phyloP scores from a whole-genome alignment of 306 rosid species.

The Cicer bijugum region DNA sequence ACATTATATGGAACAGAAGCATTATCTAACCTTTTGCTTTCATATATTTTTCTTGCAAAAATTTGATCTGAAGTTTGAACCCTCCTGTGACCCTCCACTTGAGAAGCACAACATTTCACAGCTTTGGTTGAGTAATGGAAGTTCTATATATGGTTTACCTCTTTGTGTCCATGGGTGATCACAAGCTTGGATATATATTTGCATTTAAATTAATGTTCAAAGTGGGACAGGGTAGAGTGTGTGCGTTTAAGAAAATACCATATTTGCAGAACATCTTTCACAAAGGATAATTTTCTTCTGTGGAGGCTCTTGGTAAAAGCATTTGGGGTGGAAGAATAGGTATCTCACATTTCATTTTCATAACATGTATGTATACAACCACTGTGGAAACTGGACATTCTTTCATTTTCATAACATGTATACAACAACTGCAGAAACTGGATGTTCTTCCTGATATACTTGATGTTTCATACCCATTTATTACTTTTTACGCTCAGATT shows the following conservation, averaged over 20 bases:
- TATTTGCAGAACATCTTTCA: constrained; percentile 16
- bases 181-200: constrained; percentile 4
- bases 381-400: background rate
- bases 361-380: background rate
- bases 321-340: constrained; percentile 2
- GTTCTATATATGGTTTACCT: constrained; percentile 14
- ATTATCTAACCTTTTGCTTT: constrained; percentile 42
- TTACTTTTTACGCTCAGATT: background rate
- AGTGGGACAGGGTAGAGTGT: constrained; percentile 1
- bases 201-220: background rate
- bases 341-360: background rate
- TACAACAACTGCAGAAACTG: constrained; percentile 8
- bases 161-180: background rate
- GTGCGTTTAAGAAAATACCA: background rate
- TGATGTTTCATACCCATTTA: background rate
- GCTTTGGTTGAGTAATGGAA: constrained; percentile 24
- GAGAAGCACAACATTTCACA: constrained; percentile 37
- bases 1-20: constrained; percentile 39
- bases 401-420: background rate
- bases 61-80: constrained; percentile 8
- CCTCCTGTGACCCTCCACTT: background rate
- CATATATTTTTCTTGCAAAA: constrained; percentile 31
- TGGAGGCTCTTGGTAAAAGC: constrained; percentile 1
- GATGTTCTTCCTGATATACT: background rate
- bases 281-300: constrained; percentile 2